phyloP scores from a whole-genome alignment of 2,329 filamentous ascomycete species.

The Bipolaris cookei region DNA sequence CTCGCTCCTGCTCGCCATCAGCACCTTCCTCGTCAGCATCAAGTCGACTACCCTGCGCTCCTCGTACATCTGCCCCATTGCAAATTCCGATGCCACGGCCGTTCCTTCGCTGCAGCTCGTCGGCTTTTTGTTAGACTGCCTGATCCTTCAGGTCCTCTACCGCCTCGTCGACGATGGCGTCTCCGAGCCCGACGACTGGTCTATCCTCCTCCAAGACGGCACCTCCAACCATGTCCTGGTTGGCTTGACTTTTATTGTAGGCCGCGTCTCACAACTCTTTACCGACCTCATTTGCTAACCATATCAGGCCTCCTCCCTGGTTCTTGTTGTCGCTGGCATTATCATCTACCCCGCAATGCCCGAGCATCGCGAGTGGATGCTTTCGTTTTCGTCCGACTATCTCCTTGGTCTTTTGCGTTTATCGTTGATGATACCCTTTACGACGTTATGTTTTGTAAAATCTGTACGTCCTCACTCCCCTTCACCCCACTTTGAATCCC shows the following conservation, averaged over 20 bases:
- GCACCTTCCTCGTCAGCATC: slow-evolving; percentile 39
- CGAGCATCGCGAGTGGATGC: slow-evolving; percentile 46
- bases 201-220: slow-evolving; percentile 35
- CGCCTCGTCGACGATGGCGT: slow-evolving; percentile 38
- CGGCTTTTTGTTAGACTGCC: slow-evolving; percentile 39
- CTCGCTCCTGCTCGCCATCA: slow-evolving; percentile 38
- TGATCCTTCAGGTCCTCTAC: slow-evolving; percentile 34
- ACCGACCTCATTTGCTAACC: slow-evolving; percentile 20
- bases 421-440: slow-evolving; percentile 49
- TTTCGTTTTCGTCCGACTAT: slow-evolving; percentile 42
- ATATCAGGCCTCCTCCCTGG: slow-evolving; percentile 37
- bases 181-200: slow-evolving; percentile 30
- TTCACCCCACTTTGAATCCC: not conserved
- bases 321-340: slow-evolving; percentile 39
- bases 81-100: slow-evolving; percentile 30
- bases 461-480: slow-evolving; percentile 32
- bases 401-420: slow-evolving; percentile 44
- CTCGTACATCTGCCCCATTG: slow-evolving; percentile 43
- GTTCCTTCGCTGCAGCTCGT: slow-evolving; percentile 42
- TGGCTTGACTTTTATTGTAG: slow-evolving; percentile 41
- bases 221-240: slow-evolving; percentile 36
- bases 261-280: not conserved
- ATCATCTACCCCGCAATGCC: slow-evolving; percentile 40
- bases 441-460: slow-evolving; percentile 45
- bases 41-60: slow-evolving; percentile 39